Evolutionary conservation across 805 yeast species (phyloP), one percentile per base, ranked within the genome.

Genomic region (Tetrapisispora taiwanensis): DNA sequence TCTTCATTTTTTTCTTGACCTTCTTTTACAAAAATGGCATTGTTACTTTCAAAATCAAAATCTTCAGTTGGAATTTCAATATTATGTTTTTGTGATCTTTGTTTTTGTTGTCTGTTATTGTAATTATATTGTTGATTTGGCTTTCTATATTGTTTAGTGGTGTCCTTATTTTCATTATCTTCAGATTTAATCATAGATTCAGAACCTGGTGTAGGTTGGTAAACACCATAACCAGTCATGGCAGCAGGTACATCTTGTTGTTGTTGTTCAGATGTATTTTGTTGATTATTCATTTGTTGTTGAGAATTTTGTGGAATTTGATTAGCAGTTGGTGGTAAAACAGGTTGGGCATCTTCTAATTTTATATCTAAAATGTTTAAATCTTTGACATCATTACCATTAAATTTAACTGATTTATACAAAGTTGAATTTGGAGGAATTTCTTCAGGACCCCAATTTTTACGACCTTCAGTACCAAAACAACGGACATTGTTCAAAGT

Each of bases 321-420:
- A 37, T 18, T 9, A 17, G 54, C 48, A 31, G 53, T 58, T 18
- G 62, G 59, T 40, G 64, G 62, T 31, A 60, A 52, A 10, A 72
- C 75, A 0, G 86, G 82, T 51, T 72, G 71, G 27, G 82, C 84
- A 47, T 76, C 76, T 35, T 78, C 81, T 46, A 80, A 67, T 4
- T 80, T 78, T 31, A 71, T 72, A 49, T 88, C 97, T 56, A 90
- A 72, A 44, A 92, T 92, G 52, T 79, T 78, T 63, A 92, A 72
- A 57, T 84, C 95, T 66, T 85, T 84, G 19, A 92, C 97, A 55
- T 90, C 97, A 22, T 84, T 77, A 32, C 98, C 98, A 53, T 89
- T 78, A 62, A 92, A 84, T 44, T 83, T 84, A 42, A 92, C 86
- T 46, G 75, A 76, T 24, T 84, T 89, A 64, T 78, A 85, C 14